phyloP scores from a whole-genome alignment of 495 filamentous ascomycete genomes.

The Schizothecium vesticola region DNA sequence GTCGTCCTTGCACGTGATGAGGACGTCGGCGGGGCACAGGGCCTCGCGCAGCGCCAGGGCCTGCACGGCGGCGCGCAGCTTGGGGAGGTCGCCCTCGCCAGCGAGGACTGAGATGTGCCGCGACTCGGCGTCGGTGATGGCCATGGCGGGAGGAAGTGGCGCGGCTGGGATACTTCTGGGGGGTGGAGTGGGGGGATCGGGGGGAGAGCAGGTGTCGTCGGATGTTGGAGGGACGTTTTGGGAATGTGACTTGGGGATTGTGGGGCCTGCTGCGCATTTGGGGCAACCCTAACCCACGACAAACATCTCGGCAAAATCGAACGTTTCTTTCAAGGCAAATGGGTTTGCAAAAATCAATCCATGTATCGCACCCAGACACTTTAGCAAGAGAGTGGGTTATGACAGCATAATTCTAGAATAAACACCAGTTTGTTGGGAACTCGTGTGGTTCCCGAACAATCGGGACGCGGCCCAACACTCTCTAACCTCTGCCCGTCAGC shows the following conservation, averaged over 20 bases:
- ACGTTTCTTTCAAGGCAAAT: no score
- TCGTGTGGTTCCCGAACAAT: no score
- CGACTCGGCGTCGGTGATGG: slow-evolving; percentile 19
- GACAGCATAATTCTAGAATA: no score
- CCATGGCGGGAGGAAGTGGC: slow-evolving; percentile 13
- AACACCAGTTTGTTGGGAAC: no score
- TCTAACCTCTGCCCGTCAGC: no score
- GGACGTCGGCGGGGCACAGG: slow-evolving; percentile 14
- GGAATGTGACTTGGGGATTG: neutral
- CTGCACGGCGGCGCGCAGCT: slow-evolving; percentile 14
- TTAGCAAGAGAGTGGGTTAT: no score
- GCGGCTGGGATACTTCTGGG: neutral
- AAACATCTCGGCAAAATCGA: no score
- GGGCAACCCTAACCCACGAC: neutral
- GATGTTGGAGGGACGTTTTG: neutral
- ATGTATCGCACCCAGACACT: no score
- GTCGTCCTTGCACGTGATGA: slow-evolving; percentile 27
- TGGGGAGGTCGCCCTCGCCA: slow-evolving; percentile 21
- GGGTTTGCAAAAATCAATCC: no score
- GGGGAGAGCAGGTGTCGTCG: neutral
- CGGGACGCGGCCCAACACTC: no score
- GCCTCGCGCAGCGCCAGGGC: slow-evolving; percentile 20
- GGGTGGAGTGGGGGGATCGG: no score
- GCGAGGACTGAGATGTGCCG: slow-evolving; percentile 24
- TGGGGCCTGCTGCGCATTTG: neutral